These are phyloP conservation scores for Trichocladium antarcticum DNA, from an alignment of 495 filamentous ascomycete species.

Conservation along the genomic window DNA sequence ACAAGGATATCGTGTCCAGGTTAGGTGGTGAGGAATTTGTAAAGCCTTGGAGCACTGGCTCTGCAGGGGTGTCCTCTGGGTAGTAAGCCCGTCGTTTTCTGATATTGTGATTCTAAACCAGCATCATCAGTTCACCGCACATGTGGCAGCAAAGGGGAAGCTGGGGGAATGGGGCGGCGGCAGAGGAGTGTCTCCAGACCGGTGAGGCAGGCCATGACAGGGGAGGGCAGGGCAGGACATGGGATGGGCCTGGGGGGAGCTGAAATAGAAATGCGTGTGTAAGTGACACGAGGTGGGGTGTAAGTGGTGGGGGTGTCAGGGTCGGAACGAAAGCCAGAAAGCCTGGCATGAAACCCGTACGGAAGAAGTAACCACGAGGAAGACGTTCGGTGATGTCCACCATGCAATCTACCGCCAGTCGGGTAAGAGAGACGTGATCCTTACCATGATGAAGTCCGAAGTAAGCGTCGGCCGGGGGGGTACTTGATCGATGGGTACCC, in stretches of 20 bases:
- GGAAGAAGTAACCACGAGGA: slow-evolving; percentile 9
- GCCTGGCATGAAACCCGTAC: slow-evolving; percentile 6
- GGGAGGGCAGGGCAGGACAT: slow-evolving; percentile 11
- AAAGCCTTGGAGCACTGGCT: slow-evolving; percentile 29
- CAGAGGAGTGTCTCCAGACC: slow-evolving; percentile 7
- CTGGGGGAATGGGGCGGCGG: slow-evolving; percentile 12
- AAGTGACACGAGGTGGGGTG: slow-evolving; percentile 16
- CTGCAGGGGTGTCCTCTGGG: slow-evolving; percentile 31
- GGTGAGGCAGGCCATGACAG: slow-evolving; percentile 18
- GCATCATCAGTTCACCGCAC: slow-evolving; percentile 39
- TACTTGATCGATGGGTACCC: slow-evolving; percentile 17
- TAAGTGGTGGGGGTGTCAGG: slow-evolving; percentile 6
- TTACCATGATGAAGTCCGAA: slow-evolving; percentile 36
- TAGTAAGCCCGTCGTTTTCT: slow-evolving; percentile 39
- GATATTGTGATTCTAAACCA: slow-evolving; percentile 40
- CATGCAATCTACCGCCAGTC: slow-evolving; percentile 28
- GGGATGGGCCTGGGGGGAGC: slow-evolving; percentile 17
- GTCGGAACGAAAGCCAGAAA: slow-evolving; percentile 5
- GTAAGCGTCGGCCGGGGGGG: slow-evolving; percentile 19
- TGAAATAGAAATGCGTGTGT: slow-evolving; percentile 25
- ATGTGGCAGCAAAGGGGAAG: slow-evolving; percentile 14
- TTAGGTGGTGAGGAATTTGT: slow-evolving; percentile 22
- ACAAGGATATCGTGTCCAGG: slow-evolving; percentile 24
- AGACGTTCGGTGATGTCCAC: slow-evolving; percentile 18
- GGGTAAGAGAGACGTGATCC: slow-evolving; percentile 17